Base-by-base conservation (phyloP, 176 grass and related monocot species). In the Pontederia paniculata region DNA sequence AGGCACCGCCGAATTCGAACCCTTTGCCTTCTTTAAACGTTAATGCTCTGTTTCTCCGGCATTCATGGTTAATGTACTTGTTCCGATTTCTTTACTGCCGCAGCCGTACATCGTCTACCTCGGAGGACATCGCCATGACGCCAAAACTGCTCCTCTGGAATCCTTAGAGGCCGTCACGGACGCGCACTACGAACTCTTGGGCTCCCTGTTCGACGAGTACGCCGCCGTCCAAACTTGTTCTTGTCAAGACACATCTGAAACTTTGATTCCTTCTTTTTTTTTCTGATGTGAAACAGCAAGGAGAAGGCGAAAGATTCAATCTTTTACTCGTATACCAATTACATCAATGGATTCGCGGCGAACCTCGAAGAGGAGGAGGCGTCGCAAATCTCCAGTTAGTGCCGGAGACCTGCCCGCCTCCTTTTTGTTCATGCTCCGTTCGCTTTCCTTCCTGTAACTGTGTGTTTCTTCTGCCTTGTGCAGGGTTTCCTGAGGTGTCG, bases 341-440 rank as follows among this genome's bases (percentile, higher is more conserved):
- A 70, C 71, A 89, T 96, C 76, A 89, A 96, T 54, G 90, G 85
- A 42, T 96, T 96, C 62, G 85, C 90, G 22, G 90, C 85, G 1
- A 17, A 9, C 13, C 52, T 95, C 4, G 82, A 86, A 12, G 66
- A 78, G 63, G 70, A 57, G 31, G 57, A 21, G 23, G 82, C 90
- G 46, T 45, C 58, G 0, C 57, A 62, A 54, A 75, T 95, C 52
- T 74, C 90, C 21, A 68, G 84, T 84, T 64, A 77, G 65, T 43
- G 5, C 14, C 13, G 9, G 15, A 2, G 18, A 12, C 16, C 45
- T 48, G 4, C 41, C 41, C 19, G 12, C n/a, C 10, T 20, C 42
- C n/a, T 59, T 58, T 22, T 17, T 5, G 12, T 16, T 17, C 12
- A 3, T 45, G 11, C 22, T 0, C 4, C 42, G 8, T 4, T 25